Conservation (phyloP, 208 protist genomes). For the Wallacemonas sp. region DNA sequence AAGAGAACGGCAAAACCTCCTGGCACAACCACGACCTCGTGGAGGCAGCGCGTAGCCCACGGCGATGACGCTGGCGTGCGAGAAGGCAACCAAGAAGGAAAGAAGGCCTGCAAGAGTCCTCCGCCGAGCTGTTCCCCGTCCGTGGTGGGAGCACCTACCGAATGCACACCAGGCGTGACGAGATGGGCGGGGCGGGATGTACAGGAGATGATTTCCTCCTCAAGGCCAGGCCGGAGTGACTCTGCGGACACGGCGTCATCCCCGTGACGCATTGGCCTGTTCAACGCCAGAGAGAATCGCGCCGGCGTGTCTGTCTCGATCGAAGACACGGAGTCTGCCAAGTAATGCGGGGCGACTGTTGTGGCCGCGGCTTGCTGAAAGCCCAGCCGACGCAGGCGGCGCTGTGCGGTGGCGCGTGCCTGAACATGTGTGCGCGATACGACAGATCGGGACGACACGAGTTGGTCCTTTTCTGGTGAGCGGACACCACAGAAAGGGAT, state of each 20-base stretch:
- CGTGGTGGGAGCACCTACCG: background rate
- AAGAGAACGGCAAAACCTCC: slow-evolving; percentile 30
- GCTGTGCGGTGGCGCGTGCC: slow-evolving; percentile 26
- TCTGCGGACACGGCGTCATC: too few relatives aligned
- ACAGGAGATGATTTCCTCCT: background rate
- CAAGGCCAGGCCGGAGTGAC: background rate
- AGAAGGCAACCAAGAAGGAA: too few relatives aligned
- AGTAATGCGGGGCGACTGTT: slow-evolving; percentile 31
- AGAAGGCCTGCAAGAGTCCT: too few relatives aligned
- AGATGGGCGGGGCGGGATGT: background rate
- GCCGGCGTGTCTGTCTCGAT: background rate
- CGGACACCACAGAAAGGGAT: slow-evolving; percentile 3
- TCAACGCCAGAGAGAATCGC: background rate
- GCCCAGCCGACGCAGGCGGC: slow-evolving; percentile 6
- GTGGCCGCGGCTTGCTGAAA: slow-evolving; percentile 26
- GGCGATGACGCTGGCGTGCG: background rate
- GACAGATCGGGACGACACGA: too few relatives aligned
- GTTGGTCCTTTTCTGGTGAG: too few relatives aligned
- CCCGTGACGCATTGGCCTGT: slow-evolving; percentile 7
- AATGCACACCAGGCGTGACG: background rate
- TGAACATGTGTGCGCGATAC: too few relatives aligned
- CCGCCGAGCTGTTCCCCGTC: background rate
- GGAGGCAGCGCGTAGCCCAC: background rate
- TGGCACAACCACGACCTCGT: slow-evolving; percentile 22
- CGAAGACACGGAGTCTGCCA: background rate